Evolutionary conservation across 192 early-diverging fungal species (phyloP).

Genomic region (Rhizoclosmatium sp.): DNA sequence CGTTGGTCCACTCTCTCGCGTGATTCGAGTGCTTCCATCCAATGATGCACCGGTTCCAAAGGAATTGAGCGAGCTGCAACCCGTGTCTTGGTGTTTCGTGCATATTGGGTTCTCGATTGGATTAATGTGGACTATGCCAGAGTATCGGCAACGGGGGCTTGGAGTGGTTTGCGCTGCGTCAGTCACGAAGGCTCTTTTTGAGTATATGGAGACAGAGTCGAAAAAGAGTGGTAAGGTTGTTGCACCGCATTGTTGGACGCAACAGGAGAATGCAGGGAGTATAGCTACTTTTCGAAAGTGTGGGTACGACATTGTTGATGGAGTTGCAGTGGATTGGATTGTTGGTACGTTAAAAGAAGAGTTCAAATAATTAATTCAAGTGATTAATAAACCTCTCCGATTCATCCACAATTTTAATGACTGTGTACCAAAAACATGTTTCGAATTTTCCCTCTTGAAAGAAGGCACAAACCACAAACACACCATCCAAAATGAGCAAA

Average conservation of each 20-base stretch:
- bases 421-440: no score
- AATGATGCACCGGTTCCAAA: background rate
- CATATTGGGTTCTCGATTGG: conserved; percentile 8
- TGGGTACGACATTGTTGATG: background rate
- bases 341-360: background rate
- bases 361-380: background rate
- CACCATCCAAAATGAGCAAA: no score
- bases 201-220: background rate
- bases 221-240: background rate
- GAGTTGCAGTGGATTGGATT: conserved; percentile 5
- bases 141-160: background rate
- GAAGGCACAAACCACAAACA: no score
- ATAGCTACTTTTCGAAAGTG: background rate
- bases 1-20: background rate
- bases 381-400: background rate
- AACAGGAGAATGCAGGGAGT: background rate
- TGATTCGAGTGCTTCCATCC: background rate
- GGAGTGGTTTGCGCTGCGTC: background rate
- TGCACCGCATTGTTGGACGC: conserved; percentile 1
- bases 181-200: background rate
- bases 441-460: no score
- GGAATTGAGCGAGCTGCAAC: background rate
- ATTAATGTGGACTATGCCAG: conserved; percentile 5
- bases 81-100: conserved; percentile 3
- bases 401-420: no score